Conservation (phyloP, 2,329 filamentous ascomycete species). For the Pseudopyricularia cyperi region DNA sequence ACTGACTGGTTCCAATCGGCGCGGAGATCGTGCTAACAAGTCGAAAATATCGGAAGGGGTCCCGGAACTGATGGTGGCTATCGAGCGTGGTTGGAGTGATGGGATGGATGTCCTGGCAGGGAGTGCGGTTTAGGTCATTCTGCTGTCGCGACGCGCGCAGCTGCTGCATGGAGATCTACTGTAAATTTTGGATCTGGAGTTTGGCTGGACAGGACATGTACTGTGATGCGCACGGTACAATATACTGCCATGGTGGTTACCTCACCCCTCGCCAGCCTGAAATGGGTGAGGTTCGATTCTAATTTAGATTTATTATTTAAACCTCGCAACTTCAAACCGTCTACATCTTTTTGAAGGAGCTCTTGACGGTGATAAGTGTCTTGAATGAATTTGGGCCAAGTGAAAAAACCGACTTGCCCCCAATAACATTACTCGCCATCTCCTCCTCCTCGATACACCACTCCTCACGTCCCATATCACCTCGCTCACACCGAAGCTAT, state of each 20-base stretch:
- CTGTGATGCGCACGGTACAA: background rate
- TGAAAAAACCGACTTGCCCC: no score
- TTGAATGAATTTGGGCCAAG: no score
- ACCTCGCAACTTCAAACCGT: background rate
- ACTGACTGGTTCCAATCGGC: background rate
- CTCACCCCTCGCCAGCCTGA: slow-evolving; percentile 1
- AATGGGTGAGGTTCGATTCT: background rate
- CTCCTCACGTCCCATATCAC: background rate
- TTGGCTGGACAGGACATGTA: background rate
- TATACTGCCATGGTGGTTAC: background rate
- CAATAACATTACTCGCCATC: background rate
- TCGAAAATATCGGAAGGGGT: no score
- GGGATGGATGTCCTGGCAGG: no score
- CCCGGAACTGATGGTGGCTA: no score
- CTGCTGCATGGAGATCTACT: no score
- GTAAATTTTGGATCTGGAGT: background rate
- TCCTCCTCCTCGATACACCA: background rate
- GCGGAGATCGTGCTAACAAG: no score
- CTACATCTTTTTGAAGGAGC: background rate
- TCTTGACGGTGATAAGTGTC: background rate
- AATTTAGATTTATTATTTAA: background rate
- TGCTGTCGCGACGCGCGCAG: no score
- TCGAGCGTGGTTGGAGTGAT: no score
- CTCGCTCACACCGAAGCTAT: slow-evolving; percentile 5
- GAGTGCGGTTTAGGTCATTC: no score